Conservation (phyloP, 257 asterid genomes). For the Jacaranda copaia region DNA sequence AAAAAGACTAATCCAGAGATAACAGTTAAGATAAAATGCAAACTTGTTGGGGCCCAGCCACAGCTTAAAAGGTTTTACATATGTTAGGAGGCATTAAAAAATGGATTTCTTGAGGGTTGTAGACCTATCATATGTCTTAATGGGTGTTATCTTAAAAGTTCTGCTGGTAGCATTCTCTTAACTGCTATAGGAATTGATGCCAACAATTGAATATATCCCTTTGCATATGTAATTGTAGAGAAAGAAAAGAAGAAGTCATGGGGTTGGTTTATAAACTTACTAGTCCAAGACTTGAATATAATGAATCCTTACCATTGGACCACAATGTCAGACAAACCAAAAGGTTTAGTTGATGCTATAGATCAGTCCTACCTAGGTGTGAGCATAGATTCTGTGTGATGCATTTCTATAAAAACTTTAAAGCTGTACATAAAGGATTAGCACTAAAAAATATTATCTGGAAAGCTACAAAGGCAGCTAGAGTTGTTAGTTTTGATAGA, state of each 20-base stretch:
- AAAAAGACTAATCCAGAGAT: background rate
- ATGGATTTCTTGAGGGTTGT: background rate
- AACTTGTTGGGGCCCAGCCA: background rate
- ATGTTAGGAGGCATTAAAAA: constrained; percentile 11
- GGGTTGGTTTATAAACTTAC: background rate
- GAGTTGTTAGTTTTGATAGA: background rate
- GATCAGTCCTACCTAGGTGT: background rate
- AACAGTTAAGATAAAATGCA: constrained; percentile 9
- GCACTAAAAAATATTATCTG: background rate
- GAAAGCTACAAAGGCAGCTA: background rate
- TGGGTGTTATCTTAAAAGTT: background rate
- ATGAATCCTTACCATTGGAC: background rate
- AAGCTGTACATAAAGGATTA: background rate
- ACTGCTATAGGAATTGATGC: background rate
- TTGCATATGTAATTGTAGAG: constrained; percentile 27
- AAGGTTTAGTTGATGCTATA: background rate
- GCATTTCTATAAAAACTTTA: constrained; percentile 7
- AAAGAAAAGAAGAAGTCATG: background rate
- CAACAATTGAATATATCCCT: background rate
- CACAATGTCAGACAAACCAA: background rate
- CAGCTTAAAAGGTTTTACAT: background rate
- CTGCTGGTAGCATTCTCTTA: background rate
- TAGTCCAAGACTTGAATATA: background rate
- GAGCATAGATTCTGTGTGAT: constrained; percentile 19
- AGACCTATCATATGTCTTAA: background rate